phyloP scores from a whole-genome alignment of 352 stramenopile species.

The Globisporangium solare region DNA sequence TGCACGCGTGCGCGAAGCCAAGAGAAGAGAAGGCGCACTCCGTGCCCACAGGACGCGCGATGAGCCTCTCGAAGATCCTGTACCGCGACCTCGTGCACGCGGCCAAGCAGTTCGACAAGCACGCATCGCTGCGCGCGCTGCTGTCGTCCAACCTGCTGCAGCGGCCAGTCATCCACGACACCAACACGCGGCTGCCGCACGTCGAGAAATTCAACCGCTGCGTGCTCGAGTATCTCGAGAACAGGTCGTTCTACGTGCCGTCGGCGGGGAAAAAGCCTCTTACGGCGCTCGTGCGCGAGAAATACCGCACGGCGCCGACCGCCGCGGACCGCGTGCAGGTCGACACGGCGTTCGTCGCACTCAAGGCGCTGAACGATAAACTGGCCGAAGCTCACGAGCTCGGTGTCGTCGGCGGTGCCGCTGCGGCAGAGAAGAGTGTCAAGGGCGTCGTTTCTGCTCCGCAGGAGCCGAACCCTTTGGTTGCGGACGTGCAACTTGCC shows the following conservation, averaged over 20 bases:
- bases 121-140: conserved; percentile 51
- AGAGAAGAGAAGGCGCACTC: no score
- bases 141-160: conserved; percentile 59
- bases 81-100: conserved; percentile 66
- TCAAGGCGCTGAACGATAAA: conserved; percentile 57
- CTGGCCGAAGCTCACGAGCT: conserved; percentile 36
- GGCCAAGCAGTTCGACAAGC: conserved; percentile 52
- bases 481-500: conserved; percentile 32
- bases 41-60: conserved; percentile 11
- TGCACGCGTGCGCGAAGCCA: background rate
- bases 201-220: conserved; percentile 56
- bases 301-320: conserved; percentile 27
- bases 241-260: conserved; percentile 67
- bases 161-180: conserved; percentile 23
- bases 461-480: conserved; percentile 4
- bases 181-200: conserved; percentile 39
- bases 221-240: conserved; percentile 44
- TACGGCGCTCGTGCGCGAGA: conserved; percentile 38
- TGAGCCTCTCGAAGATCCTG: conserved; percentile 47
- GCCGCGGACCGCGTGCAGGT: conserved; percentile 17
- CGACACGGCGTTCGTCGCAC: conserved; percentile 61
- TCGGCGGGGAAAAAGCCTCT: conserved; percentile 27
- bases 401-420: conserved; percentile 16
- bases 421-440: background rate
- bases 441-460: no score